phyloP scores from a whole-genome alignment of 2,329 filamentous ascomycete genomes.

The Ophiostoma tasmaniense region DNA sequence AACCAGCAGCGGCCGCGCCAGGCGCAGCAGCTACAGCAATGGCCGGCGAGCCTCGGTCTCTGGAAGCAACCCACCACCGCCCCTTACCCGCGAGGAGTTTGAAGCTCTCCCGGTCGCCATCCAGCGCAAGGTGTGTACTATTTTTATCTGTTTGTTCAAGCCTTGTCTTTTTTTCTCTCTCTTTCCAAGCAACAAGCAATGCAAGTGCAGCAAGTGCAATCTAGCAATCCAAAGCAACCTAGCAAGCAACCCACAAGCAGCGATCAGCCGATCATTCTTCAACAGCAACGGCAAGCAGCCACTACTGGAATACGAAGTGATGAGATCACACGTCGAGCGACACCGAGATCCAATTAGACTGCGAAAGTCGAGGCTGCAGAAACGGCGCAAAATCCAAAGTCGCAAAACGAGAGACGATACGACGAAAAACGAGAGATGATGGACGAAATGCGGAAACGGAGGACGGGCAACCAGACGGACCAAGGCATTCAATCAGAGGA shows the following conservation, averaged over 20 bases:
- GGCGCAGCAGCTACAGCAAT: slow-evolving; percentile 13
- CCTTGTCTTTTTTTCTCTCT: neutral
- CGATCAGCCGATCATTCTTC: too few relatives aligned
- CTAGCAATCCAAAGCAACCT: neutral
- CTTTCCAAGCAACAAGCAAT: neutral
- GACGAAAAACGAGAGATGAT: neutral
- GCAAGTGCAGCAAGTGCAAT: neutral
- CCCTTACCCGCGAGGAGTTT: slow-evolving; percentile 40
- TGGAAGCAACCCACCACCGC: slow-evolving; percentile 21
- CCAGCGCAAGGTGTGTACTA: slow-evolving; percentile 37
- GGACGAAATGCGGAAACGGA: neutral
- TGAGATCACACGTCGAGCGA: neutral
- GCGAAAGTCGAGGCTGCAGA: neutral
- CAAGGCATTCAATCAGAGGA: neutral
- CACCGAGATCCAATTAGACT: neutral
- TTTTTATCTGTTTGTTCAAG: neutral
- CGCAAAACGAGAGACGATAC: neutral
- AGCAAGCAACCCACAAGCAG: too few relatives aligned
- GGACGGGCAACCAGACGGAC: neutral
- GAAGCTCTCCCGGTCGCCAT: slow-evolving; percentile 42
- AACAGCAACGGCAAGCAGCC: neutral
- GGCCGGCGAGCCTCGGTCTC: slow-evolving; percentile 22
- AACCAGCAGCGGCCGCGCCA: slow-evolving; percentile 10
- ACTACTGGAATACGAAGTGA: neutral
- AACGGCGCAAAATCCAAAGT: neutral